Evolutionary conservation across 768 basidiomycete genomes (phyloP).

Genomic region (Rhodotorula kratochvilovae): DNA sequence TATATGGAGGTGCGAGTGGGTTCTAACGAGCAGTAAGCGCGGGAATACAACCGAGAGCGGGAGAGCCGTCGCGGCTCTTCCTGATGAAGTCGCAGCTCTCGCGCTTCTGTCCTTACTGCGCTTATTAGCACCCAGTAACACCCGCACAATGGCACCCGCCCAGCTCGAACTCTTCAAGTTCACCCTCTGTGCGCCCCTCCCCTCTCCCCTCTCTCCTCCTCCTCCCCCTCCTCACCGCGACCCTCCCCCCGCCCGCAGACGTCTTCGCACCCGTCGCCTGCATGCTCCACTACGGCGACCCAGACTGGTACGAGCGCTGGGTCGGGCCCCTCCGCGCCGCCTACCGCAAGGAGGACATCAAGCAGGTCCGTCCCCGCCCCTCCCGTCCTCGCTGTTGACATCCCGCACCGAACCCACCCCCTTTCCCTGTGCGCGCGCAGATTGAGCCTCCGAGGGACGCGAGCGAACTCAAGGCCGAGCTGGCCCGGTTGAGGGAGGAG

Average conservation of each 20-base stretch:
- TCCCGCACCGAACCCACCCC: not conserved
- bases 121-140: not conserved
- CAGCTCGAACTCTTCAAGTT: constrained; percentile 90
- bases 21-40: too few species aligned
- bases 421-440: not conserved
- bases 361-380: constrained; percentile 21
- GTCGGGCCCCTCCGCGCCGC: constrained; percentile 64
- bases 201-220: not conserved
- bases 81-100: not conserved
- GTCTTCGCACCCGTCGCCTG: constrained; percentile 77
- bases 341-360: constrained; percentile 19
- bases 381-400: not conserved
- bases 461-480: constrained; percentile 24
- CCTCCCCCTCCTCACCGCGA: not conserved
- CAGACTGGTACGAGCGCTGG: constrained; percentile 73
- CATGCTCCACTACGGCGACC: constrained; percentile 79
- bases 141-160: constrained; percentile 59
- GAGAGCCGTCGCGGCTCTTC: too few species aligned
- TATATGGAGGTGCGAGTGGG: not conserved
- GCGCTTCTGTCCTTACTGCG: too few species aligned
- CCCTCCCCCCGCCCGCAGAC: constrained; percentile 45
- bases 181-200: constrained; percentile 46
- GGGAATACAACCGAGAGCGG: not conserved
- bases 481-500: constrained; percentile 26
- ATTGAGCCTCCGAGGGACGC: constrained; percentile 21